A percentile compares a stretch with the other conserved stretches of the same genome.
phyloP scores from a whole-genome alignment of 495 filamentous ascomycete species.

The Podospora tetraspora region DNA sequence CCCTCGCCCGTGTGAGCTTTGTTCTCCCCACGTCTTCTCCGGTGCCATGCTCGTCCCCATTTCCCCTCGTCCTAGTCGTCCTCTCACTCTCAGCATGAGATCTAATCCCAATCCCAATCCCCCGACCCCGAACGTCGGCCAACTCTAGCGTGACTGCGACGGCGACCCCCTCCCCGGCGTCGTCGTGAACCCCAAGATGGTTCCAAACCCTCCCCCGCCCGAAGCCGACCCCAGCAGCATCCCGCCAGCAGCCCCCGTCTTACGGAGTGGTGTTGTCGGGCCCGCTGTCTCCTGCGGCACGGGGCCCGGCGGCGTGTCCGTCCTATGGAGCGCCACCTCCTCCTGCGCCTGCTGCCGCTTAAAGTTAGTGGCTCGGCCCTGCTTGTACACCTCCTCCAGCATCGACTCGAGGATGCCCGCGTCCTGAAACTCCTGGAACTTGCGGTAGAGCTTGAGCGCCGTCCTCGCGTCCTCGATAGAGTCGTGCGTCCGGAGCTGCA shows the following conservation, averaged over 20 bases:
- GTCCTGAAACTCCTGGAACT: slow-evolving; percentile 82
- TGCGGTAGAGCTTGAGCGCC: slow-evolving; percentile 81
- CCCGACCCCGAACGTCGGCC: not conserved
- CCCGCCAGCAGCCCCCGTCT: not conserved
- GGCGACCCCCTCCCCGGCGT: not conserved
- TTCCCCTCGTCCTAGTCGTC: no score
- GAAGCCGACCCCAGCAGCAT: slow-evolving; percentile 3
- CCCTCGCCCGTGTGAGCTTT: no score
- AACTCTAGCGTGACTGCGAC: not conserved
- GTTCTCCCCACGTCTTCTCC: no score
- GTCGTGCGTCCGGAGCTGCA: slow-evolving; percentile 87
- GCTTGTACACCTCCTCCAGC: slow-evolving; percentile 74
- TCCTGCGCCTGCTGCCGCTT: slow-evolving; percentile 55
- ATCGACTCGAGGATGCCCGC: slow-evolving; percentile 74
- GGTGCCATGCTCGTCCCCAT: no score
- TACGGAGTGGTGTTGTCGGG: slow-evolving; percentile 13
- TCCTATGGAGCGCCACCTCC: slow-evolving; percentile 18
- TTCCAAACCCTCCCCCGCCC: not conserved
- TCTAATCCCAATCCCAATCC: no score
- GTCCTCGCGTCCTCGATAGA: slow-evolving; percentile 89
- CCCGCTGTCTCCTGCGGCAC: not conserved
- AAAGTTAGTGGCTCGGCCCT: slow-evolving; percentile 65
- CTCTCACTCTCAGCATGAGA: no score
- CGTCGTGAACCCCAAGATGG: not conserved
- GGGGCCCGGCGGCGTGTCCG: slow-evolving; percentile 23